Evolutionary conservation across 139 green algal species (phyloP), one percentile per base, ranked within the genome.

Genomic region (Coelastrella sp.): DNA sequence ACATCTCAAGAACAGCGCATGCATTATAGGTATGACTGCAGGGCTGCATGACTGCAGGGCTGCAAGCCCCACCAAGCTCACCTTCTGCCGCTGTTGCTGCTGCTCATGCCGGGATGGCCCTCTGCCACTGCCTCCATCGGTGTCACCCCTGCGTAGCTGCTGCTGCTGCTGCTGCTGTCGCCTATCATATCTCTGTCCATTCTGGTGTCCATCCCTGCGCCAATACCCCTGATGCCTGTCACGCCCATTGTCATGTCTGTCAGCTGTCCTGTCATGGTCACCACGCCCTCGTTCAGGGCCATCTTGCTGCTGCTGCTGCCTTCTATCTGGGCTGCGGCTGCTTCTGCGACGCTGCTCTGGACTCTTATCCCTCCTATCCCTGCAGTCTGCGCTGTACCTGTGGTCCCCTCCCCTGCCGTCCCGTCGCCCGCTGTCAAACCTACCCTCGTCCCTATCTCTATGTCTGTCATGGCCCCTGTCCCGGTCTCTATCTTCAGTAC

Each of bases 401-500:
- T n/a, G n/a, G n/a, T n/a, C n/a, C n/a, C n/a, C n/a, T n/a, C n/a
- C n/a, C n/a, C n/a, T n/a, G n/a, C n/a, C n/a, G n/a, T n/a, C n/a
- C n/a, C 56, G 73, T 56, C 66, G 7, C 65, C 66, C 4, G 75
- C 77, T 20, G 56, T 8, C 77, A 22, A 64, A 65, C n/a, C 57
- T 8, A 16, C 23, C 56, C 23, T 56, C 68, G 57, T 85, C 79
- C 56, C 73, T 22, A 7, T 85, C 57, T 61, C 76, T 8, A n/a
- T 81, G 61, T 5, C 82, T 47, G 0, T 86, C 68, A 47, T 68
- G 68, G 32, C 76, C 23, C 80, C 86, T 58, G 22, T 91, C 88
- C 4, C 86, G 20, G 3, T 93, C 79, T 22, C 90, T 66, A 11
- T 90, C 57, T 7, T 80, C 88, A 32, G 76, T n/a, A 47, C 68